A percentile compares a stretch with the other conserved stretches of the same genome.
Evolutionary conservation across 768 basidiomycete genomes (phyloP).

Genomic region (Fibroporia radiculosa): DNA sequence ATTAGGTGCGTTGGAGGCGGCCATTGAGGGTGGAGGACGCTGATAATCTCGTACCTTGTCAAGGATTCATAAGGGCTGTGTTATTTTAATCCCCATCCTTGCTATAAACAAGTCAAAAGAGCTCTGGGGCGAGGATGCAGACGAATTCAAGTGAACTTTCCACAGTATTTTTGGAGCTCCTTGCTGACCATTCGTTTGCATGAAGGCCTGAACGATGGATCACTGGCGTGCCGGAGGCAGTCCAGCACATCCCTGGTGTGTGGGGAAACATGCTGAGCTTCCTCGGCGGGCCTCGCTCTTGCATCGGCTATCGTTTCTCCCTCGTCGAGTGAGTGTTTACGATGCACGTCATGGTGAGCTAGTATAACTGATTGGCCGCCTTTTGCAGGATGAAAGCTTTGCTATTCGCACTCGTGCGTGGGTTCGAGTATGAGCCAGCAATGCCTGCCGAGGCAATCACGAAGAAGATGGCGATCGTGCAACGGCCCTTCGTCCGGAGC

Average conservation of each 20-base stretch:
- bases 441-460: constrained; percentile 18
- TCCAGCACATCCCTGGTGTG: constrained; percentile 43
- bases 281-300: constrained; percentile 53
- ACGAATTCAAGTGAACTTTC: constrained; percentile 41
- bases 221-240: constrained; percentile 31
- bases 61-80: constrained; percentile 19
- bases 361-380: constrained; percentile 2
- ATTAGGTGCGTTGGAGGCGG: constrained; percentile 21
- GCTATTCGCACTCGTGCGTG: constrained; percentile 23
- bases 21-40: not conserved
- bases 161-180: constrained; percentile 5
- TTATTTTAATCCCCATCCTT: constrained; percentile 41
- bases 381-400: constrained; percentile 12
- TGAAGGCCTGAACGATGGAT: constrained; percentile 60
- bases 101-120: constrained; percentile 41
- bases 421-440: constrained; percentile 24
- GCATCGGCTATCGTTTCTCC: constrained; percentile 61
- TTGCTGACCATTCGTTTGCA: no score
- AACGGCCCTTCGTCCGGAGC: constrained; percentile 15
- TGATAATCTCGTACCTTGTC: not conserved
- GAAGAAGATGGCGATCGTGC: constrained; percentile 13
- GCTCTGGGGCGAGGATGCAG: constrained; percentile 57
- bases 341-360: not conserved
- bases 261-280: constrained; percentile 56
- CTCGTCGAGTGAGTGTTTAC: constrained; percentile 41